Evolutionary conservation across 768 basidiomycete species (phyloP).

Genomic region (Agaricus subrufescens): DNA sequence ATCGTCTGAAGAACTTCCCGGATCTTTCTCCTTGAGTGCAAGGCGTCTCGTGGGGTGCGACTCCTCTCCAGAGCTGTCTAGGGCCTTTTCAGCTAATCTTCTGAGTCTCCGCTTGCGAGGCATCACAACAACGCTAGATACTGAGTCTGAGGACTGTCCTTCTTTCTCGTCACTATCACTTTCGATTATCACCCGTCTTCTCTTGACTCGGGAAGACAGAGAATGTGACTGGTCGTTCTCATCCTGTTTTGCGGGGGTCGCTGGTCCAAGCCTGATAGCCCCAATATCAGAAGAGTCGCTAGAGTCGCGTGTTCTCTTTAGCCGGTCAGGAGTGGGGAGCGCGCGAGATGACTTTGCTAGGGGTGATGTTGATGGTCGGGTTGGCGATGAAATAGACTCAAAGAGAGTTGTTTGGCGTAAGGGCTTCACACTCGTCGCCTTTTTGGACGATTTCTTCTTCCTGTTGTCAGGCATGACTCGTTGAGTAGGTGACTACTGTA

Average conservation of each 20-base stretch:
- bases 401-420: slow-evolving; percentile 42
- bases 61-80: not conserved
- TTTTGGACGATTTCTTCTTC: slow-evolving; percentile 6
- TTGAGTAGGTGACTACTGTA: not conserved
- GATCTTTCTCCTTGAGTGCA: not conserved
- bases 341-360: not conserved
- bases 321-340: not conserved
- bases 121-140: not conserved
- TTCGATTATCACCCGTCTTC: slow-evolving; percentile 8
- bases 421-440: slow-evolving; percentile 17
- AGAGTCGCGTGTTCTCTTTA: slow-evolving; percentile 14
- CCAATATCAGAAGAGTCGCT: slow-evolving; percentile 40
- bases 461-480: not conserved
- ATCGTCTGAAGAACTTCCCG: slow-evolving; percentile 27
- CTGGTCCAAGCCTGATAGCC: slow-evolving; percentile 46
- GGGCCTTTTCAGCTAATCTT: not conserved
- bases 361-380: slow-evolving; percentile 4
- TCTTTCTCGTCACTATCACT: slow-evolving; percentile 10
- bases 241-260: slow-evolving; percentile 10
- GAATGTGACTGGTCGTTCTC: slow-evolving; percentile 11
- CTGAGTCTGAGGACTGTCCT: not conserved
- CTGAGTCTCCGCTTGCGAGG: slow-evolving; percentile 13
- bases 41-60: not conserved
- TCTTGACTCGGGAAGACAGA: slow-evolving; percentile 4
- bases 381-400: slow-evolving; percentile 17